These are phyloP conservation scores for Colletotrichum limetticola DNA, from an alignment of 2,329 filamentous ascomycete genomes.

Conservation along the genomic window DNA sequence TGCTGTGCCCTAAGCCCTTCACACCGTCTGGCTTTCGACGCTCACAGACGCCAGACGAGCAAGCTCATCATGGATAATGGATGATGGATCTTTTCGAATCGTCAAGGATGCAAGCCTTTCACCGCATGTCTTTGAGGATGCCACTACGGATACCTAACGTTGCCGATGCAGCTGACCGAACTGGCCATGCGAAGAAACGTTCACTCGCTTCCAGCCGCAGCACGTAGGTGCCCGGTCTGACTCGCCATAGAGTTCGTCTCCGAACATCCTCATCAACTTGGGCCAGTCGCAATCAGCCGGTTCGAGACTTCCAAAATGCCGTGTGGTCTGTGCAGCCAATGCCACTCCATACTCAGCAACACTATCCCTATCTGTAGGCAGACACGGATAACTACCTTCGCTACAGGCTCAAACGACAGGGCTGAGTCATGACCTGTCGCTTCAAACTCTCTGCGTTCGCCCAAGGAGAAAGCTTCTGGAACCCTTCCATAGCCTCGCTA, in stretches of 20 bases:
- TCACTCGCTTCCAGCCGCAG: slow-evolving; percentile 12
- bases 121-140: not conserved
- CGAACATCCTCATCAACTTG: slow-evolving; percentile 30
- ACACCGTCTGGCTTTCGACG: not conserved
- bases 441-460: slow-evolving; percentile 1
- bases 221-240: slow-evolving; percentile 18
- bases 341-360: not conserved
- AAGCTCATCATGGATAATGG: slow-evolving; percentile 11
- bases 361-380: not conserved
- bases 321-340: slow-evolving; percentile 26
- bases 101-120: not conserved
- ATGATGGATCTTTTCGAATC: not conserved
- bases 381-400: not conserved
- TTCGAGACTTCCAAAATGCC: slow-evolving; percentile 27
- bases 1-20: not conserved
- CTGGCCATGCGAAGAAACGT: slow-evolving; percentile 13
- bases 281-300: slow-evolving; percentile 33
- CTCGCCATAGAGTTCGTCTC: slow-evolving; percentile 27
- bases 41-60: not conserved
- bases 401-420: slow-evolving; percentile 22
- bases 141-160: not conserved
- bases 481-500: slow-evolving; percentile 15
- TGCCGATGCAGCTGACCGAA: slow-evolving; percentile 8
- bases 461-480: slow-evolving; percentile 27
- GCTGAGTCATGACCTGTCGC: slow-evolving; percentile 33